Evolutionary conservation across 139 green algal species (phyloP).

Genomic region (Coccomyxa sp.): DNA sequence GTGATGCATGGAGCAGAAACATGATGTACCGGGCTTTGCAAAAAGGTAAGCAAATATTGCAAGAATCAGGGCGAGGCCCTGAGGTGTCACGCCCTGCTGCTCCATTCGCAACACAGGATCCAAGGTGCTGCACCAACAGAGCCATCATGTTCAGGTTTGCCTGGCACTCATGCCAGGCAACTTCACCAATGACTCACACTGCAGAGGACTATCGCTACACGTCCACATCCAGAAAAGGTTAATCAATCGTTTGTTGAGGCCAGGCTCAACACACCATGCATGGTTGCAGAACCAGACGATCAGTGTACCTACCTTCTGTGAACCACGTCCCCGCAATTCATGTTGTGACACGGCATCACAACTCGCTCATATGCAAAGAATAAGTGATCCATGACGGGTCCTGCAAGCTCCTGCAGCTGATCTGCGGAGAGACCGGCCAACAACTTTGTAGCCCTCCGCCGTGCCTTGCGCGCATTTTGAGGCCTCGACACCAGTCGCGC

Average conservation of each 20-base stretch:
- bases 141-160: too few relatives aligned
- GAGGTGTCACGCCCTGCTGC: constrained; percentile 54
- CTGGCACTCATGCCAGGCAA: too few relatives aligned
- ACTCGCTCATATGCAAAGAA: constrained; percentile 73
- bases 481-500: too few relatives aligned
- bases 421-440: constrained; percentile 17
- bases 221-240: too few relatives aligned
- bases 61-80: constrained; percentile 45
- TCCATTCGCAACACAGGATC: constrained; percentile 81
- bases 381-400: constrained; percentile 43
- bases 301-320: constrained; percentile 75
- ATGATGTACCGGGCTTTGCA: constrained; percentile 47
- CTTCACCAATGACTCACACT: too few relatives aligned
- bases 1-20: neutral
- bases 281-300: neutral
- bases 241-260: neutral
- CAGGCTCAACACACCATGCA: neutral
- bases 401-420: constrained; percentile 16
- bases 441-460: neutral
- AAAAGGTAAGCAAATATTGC: constrained; percentile 56
- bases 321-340: constrained; percentile 86
- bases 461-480: too few relatives aligned
- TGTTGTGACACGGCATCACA: constrained; percentile 69
- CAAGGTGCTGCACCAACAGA: constrained; percentile 61
- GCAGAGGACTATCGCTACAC: too few relatives aligned